phyloP scores from a whole-genome alignment of 345 rosid genomes.

The Zanthoxylum bungeanum region DNA sequence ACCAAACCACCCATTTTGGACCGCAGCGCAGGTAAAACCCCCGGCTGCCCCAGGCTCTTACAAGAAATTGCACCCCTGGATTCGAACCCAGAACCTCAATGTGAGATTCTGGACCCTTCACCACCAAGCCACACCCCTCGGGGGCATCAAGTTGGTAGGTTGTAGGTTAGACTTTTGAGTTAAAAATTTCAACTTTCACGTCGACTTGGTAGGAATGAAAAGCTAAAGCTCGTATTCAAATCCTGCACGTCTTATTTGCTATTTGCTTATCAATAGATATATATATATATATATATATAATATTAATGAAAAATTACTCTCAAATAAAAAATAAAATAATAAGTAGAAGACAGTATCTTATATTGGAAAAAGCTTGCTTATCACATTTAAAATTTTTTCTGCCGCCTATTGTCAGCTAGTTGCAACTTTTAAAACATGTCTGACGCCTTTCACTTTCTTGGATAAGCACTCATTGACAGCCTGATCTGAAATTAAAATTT shows the following conservation, averaged over 20 bases:
- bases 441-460: background rate
- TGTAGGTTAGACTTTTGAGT: background rate
- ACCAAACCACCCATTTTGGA: no score
- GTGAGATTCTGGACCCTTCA: no score
- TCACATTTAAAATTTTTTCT: background rate
- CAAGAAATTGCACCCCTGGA: no score
- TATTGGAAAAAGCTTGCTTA: slow-evolving; percentile 1
- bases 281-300: no score
- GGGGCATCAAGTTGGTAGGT: slow-evolving; percentile 1
- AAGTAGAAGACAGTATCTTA: slow-evolving; percentile 12
- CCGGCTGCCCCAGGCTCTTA: no score
- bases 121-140: no score
- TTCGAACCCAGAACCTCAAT: no score
- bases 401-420: background rate
- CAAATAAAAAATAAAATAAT: background rate
- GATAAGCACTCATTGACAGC: slow-evolving; percentile 12
- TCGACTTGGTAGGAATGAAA: slow-evolving; percentile 23
- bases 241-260: slow-evolving; percentile 17
- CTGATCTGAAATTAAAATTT: background rate
- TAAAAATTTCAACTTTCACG: no score
- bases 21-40: no score
- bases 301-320: no score
- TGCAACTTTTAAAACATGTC: background rate
- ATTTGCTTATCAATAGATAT: slow-evolving; percentile 9
- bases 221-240: slow-evolving; percentile 14